Base-by-base conservation (phyloP, 805 yeast species). In the Scheffersomyces coipomensis region DNA sequence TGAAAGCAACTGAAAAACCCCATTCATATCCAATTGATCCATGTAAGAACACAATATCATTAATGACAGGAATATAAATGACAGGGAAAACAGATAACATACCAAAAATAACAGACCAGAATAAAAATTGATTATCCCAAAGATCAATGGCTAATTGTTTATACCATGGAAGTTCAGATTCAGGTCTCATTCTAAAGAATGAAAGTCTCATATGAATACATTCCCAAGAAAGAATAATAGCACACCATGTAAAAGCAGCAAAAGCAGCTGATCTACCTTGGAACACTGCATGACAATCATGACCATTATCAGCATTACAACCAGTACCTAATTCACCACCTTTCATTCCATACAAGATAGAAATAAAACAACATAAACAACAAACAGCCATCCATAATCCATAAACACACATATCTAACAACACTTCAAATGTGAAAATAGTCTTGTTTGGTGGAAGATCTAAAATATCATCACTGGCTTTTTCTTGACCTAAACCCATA, bases 11-110 rank as follows among this genome's bases (percentile, higher is more conserved):
- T 1, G 88, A 76, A 44, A 86, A 61, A 12, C 86, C 91, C 95
- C 95, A 88, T 66, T 87, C 95, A 63, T 79, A 80, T 8, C 81
- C 75, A 46, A 87, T 85, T 6, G 81, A 78, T 22, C 60, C 68
- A 60, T 88, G 96, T 50, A 82, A 67, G 58, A 88, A 88, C 7
- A 88, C 95, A 45, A 76, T 74, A 33, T 71, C 65, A 60, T 88
- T 88, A 55, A 88, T 86, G n/a, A 85, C 95, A 5, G 96, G 96
- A 47, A 88, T 88, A 62, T 87, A 87, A 27, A 87, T 79, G 15
- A 86, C 84, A 31, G 95, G 95, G 75, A 88, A 82, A 3, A 85
- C 81, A 2, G 88, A 73, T 11, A 75, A 60, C 45, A 84, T 76
- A 2, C 93, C 96, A 37, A 76, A 66, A 25, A 83, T 56, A 33